Evolutionary conservation across 208 protist genomes (phyloP).

Genomic region (Trypanosoma congolense): DNA sequence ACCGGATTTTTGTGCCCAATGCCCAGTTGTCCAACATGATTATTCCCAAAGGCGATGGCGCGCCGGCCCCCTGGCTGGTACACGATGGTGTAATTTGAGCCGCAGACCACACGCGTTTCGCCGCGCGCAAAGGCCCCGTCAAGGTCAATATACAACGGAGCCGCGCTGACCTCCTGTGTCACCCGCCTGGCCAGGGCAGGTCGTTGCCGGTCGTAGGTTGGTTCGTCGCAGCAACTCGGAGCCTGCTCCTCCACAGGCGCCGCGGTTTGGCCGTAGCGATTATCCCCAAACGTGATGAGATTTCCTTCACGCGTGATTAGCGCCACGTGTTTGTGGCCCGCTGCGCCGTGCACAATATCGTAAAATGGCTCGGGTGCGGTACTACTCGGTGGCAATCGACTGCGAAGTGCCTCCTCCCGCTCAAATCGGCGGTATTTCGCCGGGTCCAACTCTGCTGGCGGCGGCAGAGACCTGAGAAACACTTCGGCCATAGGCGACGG

Average conservation of each 20-base stretch:
- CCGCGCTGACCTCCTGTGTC: conserved; percentile 5
- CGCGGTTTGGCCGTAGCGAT: conserved; percentile 52
- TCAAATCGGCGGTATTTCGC: conserved; percentile 59
- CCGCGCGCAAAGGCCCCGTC: conserved; percentile 27
- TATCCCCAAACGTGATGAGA: conserved; percentile 61
- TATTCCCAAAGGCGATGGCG: conserved; percentile 61
- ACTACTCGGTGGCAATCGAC: not conserved
- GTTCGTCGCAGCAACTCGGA: not conserved
- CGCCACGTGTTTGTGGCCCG: conserved; percentile 58
- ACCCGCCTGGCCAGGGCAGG: not conserved
- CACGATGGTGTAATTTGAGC: conserved; percentile 62
- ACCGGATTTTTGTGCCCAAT: conserved; percentile 44
- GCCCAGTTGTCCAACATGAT: conserved; percentile 72
- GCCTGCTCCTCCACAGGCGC: conserved; percentile 11
- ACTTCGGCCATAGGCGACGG: conserved; percentile 58
- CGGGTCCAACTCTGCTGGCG: conserved; percentile 45
- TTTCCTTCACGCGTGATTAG: conserved; percentile 60
- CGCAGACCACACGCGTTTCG: conserved; percentile 27
- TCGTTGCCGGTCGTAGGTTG: not conserved
- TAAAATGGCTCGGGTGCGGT: conserved; percentile 34
- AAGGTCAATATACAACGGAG: conserved; percentile 50
- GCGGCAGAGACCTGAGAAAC: conserved; percentile 73
- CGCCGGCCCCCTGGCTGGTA: conserved; percentile 46
- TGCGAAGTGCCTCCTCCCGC: conserved; percentile 31
- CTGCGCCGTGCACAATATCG: conserved; percentile 24